These are phyloP conservation scores for Spathaspora passalidarum DNA, from an alignment of 805 yeast species.

Conservation along the genomic window DNA sequence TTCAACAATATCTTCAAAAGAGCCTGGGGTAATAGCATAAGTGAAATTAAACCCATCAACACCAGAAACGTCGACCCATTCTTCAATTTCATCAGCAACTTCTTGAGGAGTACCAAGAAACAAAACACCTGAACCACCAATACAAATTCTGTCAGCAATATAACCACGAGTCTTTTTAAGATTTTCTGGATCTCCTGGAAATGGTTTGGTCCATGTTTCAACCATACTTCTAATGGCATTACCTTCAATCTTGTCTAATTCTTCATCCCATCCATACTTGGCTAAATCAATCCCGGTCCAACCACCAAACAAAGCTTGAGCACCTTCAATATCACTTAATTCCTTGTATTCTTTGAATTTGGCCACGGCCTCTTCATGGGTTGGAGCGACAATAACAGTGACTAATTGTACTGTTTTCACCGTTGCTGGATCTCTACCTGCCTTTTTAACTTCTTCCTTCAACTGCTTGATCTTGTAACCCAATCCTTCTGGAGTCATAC, in stretches of 20 bases:
- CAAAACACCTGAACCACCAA: conserved; percentile 30
- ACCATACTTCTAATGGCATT: conserved; percentile 31
- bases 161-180: conserved; percentile 19
- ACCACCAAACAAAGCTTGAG: conserved; percentile 37
- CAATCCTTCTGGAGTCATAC: conserved; percentile 27
- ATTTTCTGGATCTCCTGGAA: conserved; percentile 20
- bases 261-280: conserved; percentile 27
- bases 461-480: conserved; percentile 25
- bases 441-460: conserved; percentile 27
- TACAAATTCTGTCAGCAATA: conserved; percentile 24
- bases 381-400: conserved; percentile 35
- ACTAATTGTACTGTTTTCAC: conserved; percentile 37
- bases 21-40: conserved; percentile 33
- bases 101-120: conserved; percentile 33
- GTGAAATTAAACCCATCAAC: conserved; percentile 44
- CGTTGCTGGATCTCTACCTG: conserved; percentile 32
- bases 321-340: conserved; percentile 38
- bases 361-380: conserved; percentile 39
- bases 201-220: conserved; percentile 28
- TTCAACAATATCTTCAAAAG: conserved; percentile 36
- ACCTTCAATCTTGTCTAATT: conserved; percentile 26
- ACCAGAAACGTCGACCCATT: conserved; percentile 36
- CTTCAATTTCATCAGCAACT: conserved; percentile 38
- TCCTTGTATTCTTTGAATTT: conserved; percentile 35
- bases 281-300: conserved; percentile 43